A percentile compares a stretch with the other conserved stretches of the same genome.
Evolutionary conservation across 2,329 filamentous ascomycete species (phyloP).

Genomic region (Aspergillus sp.): DNA sequence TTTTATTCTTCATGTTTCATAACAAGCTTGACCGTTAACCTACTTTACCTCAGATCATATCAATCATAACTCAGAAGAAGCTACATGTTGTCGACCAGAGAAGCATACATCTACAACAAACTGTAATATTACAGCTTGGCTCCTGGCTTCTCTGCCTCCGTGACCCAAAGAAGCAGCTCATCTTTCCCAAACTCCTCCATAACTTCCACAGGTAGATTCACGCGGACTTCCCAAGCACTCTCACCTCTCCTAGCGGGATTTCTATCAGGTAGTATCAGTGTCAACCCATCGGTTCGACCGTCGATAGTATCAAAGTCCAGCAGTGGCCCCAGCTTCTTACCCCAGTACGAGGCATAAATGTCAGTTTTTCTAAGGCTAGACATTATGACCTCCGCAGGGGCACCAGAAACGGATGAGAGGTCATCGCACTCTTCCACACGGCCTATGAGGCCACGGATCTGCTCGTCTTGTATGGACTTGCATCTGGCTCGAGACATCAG

Average conservation of each 20-base stretch:
- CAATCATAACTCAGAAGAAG: no score
- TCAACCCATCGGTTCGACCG: neutral
- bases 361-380: neutral
- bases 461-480: neutral
- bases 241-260: neutral
- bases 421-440: neutral
- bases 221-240: neutral
- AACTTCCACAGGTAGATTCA: neutral
- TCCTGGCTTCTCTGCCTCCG: neutral
- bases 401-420: neutral
- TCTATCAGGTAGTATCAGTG: neutral
- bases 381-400: neutral
- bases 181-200: neutral
- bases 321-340: neutral
- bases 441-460: neutral
- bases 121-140: neutral
- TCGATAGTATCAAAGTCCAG: neutral
- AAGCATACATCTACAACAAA: no score
- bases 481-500: neutral
- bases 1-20: fast-evolving
- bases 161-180: neutral
- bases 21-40: no score
- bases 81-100: no score
- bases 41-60: no score
- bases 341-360: neutral